phyloP scores from a whole-genome alignment of 208 protist genomes.

The Trypanosoma melophagium region DNA sequence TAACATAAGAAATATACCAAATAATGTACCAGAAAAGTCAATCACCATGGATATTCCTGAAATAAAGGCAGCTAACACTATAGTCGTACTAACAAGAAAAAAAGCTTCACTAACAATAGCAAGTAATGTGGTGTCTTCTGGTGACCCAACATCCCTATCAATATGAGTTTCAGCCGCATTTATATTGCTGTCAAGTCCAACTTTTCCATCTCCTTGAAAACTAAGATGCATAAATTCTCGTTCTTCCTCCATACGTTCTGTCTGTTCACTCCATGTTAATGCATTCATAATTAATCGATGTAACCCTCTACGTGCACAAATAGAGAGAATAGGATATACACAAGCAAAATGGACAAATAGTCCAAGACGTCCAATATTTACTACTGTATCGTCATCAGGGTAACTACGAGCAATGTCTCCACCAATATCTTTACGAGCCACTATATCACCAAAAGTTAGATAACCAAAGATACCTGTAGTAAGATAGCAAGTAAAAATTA shows the following conservation, averaged over 20 bases:
- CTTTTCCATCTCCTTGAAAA: neutral
- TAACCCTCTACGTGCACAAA: constrained; percentile 62
- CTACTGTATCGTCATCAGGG: constrained; percentile 40
- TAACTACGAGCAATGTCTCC: constrained; percentile 79
- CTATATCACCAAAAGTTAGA: constrained; percentile 61
- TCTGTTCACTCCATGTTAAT: constrained; percentile 51
- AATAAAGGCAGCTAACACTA: constrained; percentile 45
- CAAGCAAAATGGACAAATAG: constrained; percentile 84
- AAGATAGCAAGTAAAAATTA: constrained; percentile 63
- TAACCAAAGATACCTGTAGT: constrained; percentile 65
- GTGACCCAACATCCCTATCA: constrained; percentile 69
- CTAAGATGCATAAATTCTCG: constrained; percentile 1
- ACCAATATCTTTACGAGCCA: constrained; percentile 31
- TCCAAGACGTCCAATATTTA: constrained; percentile 73
- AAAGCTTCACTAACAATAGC: constrained; percentile 68
- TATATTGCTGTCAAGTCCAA: neutral
- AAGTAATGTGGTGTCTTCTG: constrained; percentile 63
- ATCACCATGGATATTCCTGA: constrained; percentile 72
- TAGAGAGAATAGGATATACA: constrained; percentile 78
- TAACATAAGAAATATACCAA: constrained; percentile 64
- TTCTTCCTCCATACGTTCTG: constrained; percentile 29
- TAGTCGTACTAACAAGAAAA: constrained; percentile 45
- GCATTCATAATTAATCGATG: constrained; percentile 61
- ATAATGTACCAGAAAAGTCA: constrained; percentile 59
- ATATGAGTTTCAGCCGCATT: constrained; percentile 3